Conservation (phyloP, 73 alveolate genomes). For the Uronychia setigera region DNA sequence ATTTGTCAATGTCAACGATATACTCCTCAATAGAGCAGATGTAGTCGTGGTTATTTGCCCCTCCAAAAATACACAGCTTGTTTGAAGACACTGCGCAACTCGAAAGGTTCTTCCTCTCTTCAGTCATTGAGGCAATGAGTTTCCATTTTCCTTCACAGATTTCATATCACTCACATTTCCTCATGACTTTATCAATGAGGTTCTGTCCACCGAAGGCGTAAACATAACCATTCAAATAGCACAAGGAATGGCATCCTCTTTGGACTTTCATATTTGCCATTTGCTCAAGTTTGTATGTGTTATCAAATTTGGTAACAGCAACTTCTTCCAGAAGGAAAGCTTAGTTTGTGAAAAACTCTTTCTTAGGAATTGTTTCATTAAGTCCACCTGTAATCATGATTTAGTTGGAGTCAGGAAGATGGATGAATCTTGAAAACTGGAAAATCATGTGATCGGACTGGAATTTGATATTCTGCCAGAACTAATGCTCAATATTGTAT, state of each 20-base stretch:
- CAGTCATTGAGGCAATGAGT: slow-evolving; percentile 32
- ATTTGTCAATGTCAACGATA: slow-evolving; percentile 20
- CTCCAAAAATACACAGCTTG: slow-evolving; percentile 48
- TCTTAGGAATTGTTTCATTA: slow-evolving; percentile 35
- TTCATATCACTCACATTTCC: slow-evolving; percentile 45
- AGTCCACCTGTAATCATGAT: slow-evolving; percentile 54
- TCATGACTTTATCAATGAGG: slow-evolving; percentile 37
- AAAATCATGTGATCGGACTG: not conserved
- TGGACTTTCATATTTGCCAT: slow-evolving; percentile 32
- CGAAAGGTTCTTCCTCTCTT: slow-evolving; percentile 41
- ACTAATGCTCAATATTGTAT: slow-evolving; percentile 47
- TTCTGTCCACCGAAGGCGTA: slow-evolving; percentile 53
- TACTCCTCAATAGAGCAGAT: slow-evolving; percentile 39
- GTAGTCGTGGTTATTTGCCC: slow-evolving; percentile 2
- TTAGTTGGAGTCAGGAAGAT: slow-evolving; percentile 4
- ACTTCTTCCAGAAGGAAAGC: slow-evolving; percentile 23
- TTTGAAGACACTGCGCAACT: slow-evolving; percentile 42
- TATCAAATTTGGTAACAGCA: slow-evolving; percentile 35
- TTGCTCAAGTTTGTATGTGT: slow-evolving; percentile 5
- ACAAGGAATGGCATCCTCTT: slow-evolving; percentile 56
- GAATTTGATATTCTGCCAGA: slow-evolving; percentile 22
- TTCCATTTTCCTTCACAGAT: slow-evolving; percentile 26
- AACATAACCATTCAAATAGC: slow-evolving; percentile 22
- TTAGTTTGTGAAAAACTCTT: slow-evolving; percentile 34
- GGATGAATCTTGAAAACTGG: slow-evolving; percentile 14